Percentiles rank a stretch among this genome's conserved stretches.
Conservation (phyloP, 106 monocot genomes). For the Dendrobium nobile region DNA sequence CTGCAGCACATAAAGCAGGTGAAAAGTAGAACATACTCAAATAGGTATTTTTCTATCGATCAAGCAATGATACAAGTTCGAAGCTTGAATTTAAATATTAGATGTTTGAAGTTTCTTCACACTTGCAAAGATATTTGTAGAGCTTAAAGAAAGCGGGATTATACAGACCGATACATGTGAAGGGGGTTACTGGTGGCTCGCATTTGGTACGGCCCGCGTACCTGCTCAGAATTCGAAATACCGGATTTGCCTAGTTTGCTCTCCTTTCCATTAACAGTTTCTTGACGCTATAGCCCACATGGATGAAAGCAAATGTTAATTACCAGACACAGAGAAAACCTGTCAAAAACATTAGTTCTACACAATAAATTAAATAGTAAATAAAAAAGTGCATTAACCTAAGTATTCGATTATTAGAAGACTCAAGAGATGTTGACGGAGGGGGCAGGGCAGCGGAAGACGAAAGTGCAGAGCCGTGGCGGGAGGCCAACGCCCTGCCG, state of each 20-base stretch:
- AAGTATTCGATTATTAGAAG: neutral
- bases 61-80: neutral
- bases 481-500: slow-evolving; percentile 11
- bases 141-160: neutral
- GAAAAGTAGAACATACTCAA: neutral
- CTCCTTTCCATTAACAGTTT: slow-evolving; percentile 64
- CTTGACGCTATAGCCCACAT: slow-evolving; percentile 34
- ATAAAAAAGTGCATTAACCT: neutral
- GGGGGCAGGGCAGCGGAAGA: slow-evolving; percentile 3
- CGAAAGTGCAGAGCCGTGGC: slow-evolving; percentile 12
- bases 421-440: neutral
- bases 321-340: neutral
- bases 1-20: neutral
- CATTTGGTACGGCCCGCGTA: slow-evolving; percentile 30
- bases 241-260: slow-evolving; percentile 20
- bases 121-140: neutral
- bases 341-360: neutral
- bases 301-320: neutral
- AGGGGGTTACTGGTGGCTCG: slow-evolving; percentile 21
- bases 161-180: slow-evolving; percentile 15
- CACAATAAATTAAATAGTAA: neutral
- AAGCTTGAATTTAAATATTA: neutral
- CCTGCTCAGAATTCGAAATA: slow-evolving; percentile 16
- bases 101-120: neutral
- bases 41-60: neutral